phyloP scores from a whole-genome alignment of 495 filamentous ascomycete genomes.

The Halenospora varia region DNA sequence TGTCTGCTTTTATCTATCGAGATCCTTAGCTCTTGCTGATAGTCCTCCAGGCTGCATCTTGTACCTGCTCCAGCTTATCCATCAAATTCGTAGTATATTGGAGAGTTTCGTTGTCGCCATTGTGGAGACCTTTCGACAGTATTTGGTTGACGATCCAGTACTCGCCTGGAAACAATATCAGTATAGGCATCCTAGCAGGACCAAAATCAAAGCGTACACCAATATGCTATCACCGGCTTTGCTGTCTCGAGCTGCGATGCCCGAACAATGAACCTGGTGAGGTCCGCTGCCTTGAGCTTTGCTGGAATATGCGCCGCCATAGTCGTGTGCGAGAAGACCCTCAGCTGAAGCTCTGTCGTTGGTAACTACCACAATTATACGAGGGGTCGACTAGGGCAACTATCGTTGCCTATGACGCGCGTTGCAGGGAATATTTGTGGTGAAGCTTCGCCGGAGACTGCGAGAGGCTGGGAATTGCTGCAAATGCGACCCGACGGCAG shows the following conservation, averaged over 20 bases:
- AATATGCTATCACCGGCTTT: slow-evolving; percentile 87
- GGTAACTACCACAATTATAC: not conserved
- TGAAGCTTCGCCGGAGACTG: not conserved
- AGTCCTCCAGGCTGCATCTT: slow-evolving; percentile 4
- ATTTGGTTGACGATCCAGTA: slow-evolving; percentile 94
- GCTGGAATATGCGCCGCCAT: slow-evolving; percentile 76
- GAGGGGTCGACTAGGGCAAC: not conserved
- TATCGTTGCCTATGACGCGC: slow-evolving; percentile 15
- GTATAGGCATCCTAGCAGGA: slow-evolving; percentile 2
- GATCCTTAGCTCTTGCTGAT: not conserved
- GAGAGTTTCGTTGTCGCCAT: slow-evolving; percentile 66
- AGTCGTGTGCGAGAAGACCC: not conserved
- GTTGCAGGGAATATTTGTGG: not conserved
- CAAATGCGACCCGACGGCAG: not conserved
- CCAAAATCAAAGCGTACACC: slow-evolving; percentile 61
- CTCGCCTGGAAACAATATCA: slow-evolving; percentile 59
- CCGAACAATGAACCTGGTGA: slow-evolving; percentile 73
- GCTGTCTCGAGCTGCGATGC: slow-evolving; percentile 79
- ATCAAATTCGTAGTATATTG: slow-evolving; percentile 77
- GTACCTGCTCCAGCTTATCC: slow-evolving; percentile 85
- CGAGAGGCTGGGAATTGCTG: not conserved
- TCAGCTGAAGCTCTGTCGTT: no score
- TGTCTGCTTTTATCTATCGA: slow-evolving; percentile 58
- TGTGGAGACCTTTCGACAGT: slow-evolving; percentile 73
- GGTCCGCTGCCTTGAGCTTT: slow-evolving; percentile 70